Base-by-base conservation (phyloP, 768 basidiomycete genomes). In the Candolleomyces eurysporus region DNA sequence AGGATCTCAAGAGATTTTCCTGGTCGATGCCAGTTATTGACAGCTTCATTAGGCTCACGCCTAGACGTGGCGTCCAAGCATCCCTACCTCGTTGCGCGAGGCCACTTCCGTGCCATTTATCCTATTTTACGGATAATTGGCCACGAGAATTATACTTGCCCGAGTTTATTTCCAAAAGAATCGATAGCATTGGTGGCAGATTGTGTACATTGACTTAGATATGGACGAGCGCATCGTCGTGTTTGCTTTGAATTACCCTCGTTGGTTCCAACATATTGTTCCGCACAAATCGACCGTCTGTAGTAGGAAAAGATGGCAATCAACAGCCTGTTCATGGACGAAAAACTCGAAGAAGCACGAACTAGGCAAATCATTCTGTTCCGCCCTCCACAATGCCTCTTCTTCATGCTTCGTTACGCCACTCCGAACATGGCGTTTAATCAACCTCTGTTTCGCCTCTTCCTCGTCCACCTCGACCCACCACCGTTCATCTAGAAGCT, bases 341-440 rank as follows among this genome's bases (percentile, higher is more conserved):
- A 36, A 36, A 36, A 36, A 53, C 40, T 54, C 62, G 19, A 67
- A 9, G 32, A 32, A 36, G 36, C 36, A 36, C 78, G 63, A 66
- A 92, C 90, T 92, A 26, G 90, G 89, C 61, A 83, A 80, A 73
- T 92, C 91, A 64, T 93, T 94, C 62, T 87, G 80, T 60, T 85
- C 81, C n/a, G 90, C 87, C 60, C 92, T 83, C 84, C 83, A 83
- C 11, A 78, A 64, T 0, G 90, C 93, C 67, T 89, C 87, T 30
- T 84, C 82, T 70, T 73, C 65, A 67, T 87, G 82, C 65, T 78
- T 83, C 9, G 89, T 83, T 11, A 96, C 84, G 0, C 92, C 92
- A 39, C 86, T 94, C 49, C 78, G 70, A n/a, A 94, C 83, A 69
- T 96, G 94, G 32, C 94, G 79, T 61, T 78, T 81, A 3, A 91